These are phyloP conservation scores for Puccinia novopanici DNA, from an alignment of 1,284 basidiomycete genomes.

Conservation along the genomic window DNA sequence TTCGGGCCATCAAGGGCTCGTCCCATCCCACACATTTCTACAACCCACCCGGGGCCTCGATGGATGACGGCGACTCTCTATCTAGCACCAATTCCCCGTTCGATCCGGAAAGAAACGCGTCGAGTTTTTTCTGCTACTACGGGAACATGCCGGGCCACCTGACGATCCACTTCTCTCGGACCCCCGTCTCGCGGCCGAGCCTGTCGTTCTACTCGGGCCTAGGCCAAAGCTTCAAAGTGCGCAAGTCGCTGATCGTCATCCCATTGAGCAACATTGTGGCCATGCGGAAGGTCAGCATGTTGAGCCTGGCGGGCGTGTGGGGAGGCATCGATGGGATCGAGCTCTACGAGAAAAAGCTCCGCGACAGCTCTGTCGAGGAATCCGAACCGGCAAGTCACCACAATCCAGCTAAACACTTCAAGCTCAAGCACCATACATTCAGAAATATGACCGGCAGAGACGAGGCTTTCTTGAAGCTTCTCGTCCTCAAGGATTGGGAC, in stretches of 20 bases:
- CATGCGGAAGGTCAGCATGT: conserved; percentile 32
- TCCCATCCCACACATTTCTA: background rate
- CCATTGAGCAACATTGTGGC: conserved; percentile 26
- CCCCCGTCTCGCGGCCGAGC: background rate
- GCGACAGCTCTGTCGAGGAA: background rate
- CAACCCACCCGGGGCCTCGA: background rate
- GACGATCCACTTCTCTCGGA: conserved; percentile 18
- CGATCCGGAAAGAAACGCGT: conserved; percentile 9
- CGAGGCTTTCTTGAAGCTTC: conserved; percentile 37
- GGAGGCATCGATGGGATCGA: conserved; percentile 49
- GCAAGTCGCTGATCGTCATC: conserved; percentile 4
- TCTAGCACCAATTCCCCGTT: conserved; percentile 4
- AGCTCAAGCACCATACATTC: conserved; percentile 28
- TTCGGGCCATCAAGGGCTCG: conserved; percentile 5
- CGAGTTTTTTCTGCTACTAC: conserved; percentile 40
- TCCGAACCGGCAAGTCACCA: background rate
- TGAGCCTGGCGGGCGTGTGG: conserved; percentile 40
- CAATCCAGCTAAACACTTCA: background rate
- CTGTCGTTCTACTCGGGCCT: conserved; percentile 19
- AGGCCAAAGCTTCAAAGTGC: conserved; percentile 7
- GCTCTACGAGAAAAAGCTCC: conserved; percentile 8
- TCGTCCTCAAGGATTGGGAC: conserved; percentile 40
- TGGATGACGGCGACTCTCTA: conserved; percentile 1
- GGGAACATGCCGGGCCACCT: conserved; percentile 38
- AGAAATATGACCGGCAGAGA: conserved; percentile 31